Conservation (phyloP, 208 protist species). For the Sergeia podlipaevii region DNA sequence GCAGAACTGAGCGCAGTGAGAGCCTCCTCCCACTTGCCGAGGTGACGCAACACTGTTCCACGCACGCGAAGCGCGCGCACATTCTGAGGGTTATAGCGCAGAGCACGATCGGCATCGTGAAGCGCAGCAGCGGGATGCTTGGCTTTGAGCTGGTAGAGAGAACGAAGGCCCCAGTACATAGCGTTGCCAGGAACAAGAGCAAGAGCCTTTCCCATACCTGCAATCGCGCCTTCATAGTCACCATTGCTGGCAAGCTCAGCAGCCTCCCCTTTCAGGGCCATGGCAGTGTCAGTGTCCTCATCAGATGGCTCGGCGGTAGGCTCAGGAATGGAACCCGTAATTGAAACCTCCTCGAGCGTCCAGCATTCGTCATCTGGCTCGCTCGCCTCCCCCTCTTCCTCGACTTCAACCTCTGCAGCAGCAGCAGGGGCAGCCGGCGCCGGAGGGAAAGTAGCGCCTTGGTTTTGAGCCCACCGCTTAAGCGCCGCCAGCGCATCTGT, state of each 20-base stretch:
- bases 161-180: constrained; percentile 75
- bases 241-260: constrained; percentile 40
- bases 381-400: constrained; percentile 18
- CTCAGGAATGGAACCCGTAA: constrained; percentile 24
- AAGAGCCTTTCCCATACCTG: constrained; percentile 57
- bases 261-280: constrained; percentile 55
- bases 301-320: constrained; percentile 32
- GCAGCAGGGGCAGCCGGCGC: not conserved
- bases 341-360: constrained; percentile 27
- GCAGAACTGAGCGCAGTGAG: constrained; percentile 65
- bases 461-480: constrained; percentile 23
- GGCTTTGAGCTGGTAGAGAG: constrained; percentile 49
- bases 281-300: constrained; percentile 49
- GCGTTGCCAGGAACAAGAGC: constrained; percentile 49
- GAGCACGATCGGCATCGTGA: constrained; percentile 52
- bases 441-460: constrained; percentile 32
- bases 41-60: constrained; percentile 60
- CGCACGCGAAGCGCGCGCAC: constrained; percentile 72
- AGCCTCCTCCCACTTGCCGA: constrained; percentile 60
- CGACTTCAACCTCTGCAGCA: constrained; percentile 14
- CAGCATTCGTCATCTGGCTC: constrained; percentile 61
- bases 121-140: constrained; percentile 48
- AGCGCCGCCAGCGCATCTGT: constrained; percentile 28
- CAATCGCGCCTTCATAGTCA: constrained; percentile 43
- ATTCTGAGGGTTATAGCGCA: constrained; percentile 63